Conservation (phyloP, 1,284 basidiomycete genomes). For the Leccinum insolens region DNA sequence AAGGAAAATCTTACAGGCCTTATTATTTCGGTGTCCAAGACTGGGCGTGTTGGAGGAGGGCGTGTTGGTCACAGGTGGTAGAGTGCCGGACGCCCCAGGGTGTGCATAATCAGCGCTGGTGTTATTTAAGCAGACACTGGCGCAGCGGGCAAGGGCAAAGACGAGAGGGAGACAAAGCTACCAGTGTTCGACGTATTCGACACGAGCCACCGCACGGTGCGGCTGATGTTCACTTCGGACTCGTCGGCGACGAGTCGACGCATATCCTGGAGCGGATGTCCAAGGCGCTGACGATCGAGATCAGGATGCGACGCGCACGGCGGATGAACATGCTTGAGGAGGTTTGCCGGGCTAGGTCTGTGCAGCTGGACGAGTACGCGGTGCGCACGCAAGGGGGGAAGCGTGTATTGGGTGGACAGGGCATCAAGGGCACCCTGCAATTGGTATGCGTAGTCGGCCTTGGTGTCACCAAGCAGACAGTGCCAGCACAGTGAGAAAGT, state of each 20-base stretch:
- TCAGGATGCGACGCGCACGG: neutral
- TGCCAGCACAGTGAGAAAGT: too few species aligned
- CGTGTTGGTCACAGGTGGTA: neutral
- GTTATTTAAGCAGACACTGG: neutral
- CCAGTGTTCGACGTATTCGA: conserved; percentile 2
- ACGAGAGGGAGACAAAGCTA: neutral
- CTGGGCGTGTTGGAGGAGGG: neutral
- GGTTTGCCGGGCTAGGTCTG: neutral
- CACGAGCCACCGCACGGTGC: conserved; percentile 23
- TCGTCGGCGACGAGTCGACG: conserved; percentile 7
- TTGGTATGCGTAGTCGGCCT: neutral
- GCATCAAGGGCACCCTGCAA: neutral
- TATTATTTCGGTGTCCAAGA: too few species aligned
- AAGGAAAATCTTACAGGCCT: too few species aligned
- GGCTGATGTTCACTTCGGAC: neutral
- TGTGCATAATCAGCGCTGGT: neutral
- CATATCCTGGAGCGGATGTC: neutral
- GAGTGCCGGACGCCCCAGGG: neutral
- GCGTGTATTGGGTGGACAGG: neutral
- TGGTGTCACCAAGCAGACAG: neutral
- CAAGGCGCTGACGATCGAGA: neutral
- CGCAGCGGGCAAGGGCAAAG: too few species aligned
- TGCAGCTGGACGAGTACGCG: neutral
- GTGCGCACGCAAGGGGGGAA: neutral
- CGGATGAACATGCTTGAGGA: neutral